These are phyloP conservation scores for Phytophthora meadii DNA, from an alignment of 352 stramenopile genomes.

Conservation along the genomic window DNA sequence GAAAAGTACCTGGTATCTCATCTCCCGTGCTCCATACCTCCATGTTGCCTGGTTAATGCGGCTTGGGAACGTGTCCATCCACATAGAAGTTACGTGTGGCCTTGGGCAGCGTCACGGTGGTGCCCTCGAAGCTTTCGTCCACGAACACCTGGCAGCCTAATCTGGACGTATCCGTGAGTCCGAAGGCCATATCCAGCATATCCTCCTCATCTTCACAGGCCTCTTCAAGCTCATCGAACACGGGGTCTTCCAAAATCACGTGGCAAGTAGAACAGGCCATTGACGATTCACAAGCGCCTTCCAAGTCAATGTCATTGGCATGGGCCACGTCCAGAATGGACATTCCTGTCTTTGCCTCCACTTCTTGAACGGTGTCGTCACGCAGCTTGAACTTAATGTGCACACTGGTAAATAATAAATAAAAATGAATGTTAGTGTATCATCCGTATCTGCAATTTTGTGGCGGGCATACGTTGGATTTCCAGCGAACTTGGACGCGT, in stretches of 20 bases:
- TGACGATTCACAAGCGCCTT: slow-evolving; percentile 95
- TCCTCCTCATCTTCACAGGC: slow-evolving; percentile 98
- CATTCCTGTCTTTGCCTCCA: slow-evolving; percentile 81
- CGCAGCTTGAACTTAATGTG: slow-evolving; percentile 78
- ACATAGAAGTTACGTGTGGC: slow-evolving; percentile 99
- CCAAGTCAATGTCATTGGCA: slow-evolving; percentile 94
- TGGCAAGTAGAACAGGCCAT: slow-evolving; percentile 99
- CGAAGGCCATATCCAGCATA: slow-evolving; percentile 99
- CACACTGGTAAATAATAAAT: slow-evolving; percentile 44
- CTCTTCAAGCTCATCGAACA: slow-evolving; percentile 93
- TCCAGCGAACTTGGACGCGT: slow-evolving; percentile 62
- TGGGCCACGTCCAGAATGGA: slow-evolving; percentile 94
- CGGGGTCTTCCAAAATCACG: slow-evolving; percentile 93
- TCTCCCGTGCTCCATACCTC: slow-evolving; percentile 5
- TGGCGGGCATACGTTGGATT: slow-evolving; percentile 61
- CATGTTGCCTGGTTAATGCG: slow-evolving; percentile 75
- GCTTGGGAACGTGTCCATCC: slow-evolving; percentile 97
- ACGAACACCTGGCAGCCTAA: slow-evolving; percentile 93
- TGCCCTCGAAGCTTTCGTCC: slow-evolving; percentile 91
- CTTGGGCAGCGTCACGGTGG: slow-evolving; percentile 92
- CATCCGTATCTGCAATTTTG: slow-evolving; percentile 3
- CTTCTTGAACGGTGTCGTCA: slow-evolving; percentile 65
- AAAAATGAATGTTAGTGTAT: slow-evolving; percentile 14
- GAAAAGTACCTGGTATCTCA: slow-evolving; percentile 4
- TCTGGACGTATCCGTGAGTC: slow-evolving; percentile 95